Conservation (phyloP, 164 flowering plant genomes). For the Aristolochia fimbriata region DNA sequence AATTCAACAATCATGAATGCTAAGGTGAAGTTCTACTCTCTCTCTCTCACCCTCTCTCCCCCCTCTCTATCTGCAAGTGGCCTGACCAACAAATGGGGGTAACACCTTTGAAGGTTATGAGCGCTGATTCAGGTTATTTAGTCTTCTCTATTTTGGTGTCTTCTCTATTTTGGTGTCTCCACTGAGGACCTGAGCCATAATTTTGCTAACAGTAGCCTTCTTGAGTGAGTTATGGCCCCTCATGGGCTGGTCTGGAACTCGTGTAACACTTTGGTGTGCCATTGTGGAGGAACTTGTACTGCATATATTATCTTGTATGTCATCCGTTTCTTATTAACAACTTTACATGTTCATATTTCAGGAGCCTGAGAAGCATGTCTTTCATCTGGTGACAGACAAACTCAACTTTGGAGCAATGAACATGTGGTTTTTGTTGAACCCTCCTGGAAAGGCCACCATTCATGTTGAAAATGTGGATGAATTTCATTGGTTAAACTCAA, state of each 20-base stretch:
- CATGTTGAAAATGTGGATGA: constrained; percentile 98
- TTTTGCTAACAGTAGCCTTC: too few relatives aligned
- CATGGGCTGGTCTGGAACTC: too few relatives aligned
- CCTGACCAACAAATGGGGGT: too few relatives aligned
- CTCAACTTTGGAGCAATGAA: constrained; percentile 97
- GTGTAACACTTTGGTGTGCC: too few relatives aligned
- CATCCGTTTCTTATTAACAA: neutral
- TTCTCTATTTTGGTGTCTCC: too few relatives aligned
- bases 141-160: too few relatives aligned
- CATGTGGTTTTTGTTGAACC: constrained; percentile 97
- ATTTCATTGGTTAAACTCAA: constrained; percentile 95
- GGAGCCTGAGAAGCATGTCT: constrained; percentile 95
- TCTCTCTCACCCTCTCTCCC: neutral
- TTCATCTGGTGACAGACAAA: constrained; percentile 94
- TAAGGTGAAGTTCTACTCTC: constrained; percentile 40
- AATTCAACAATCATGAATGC: constrained; percentile 88
- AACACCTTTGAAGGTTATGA: too few relatives aligned
- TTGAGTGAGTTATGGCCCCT: too few relatives aligned
- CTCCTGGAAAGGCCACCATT: constrained; percentile 94
- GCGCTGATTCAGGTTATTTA: too few relatives aligned
- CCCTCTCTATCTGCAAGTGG: neutral
- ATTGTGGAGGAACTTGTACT: neutral
- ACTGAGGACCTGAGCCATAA: too few relatives aligned
- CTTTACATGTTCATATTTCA: constrained; percentile 22
- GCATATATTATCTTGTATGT: neutral